These are phyloP conservation scores for Haematococcus lacustris DNA, from an alignment of 139 green algal species.

Conservation along the genomic window DNA sequence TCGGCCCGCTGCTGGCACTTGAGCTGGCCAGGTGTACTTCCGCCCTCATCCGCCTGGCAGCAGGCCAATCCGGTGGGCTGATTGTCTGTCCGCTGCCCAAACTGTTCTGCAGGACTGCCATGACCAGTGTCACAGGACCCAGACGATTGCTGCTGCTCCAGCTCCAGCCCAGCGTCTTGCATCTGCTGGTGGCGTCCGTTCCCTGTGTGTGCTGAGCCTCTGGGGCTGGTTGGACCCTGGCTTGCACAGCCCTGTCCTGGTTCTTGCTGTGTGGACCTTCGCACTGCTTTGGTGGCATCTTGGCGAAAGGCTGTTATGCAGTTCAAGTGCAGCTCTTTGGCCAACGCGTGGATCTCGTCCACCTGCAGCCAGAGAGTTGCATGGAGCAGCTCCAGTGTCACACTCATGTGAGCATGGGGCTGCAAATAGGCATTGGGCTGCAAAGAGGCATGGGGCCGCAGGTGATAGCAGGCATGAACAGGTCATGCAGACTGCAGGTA, in stretches of 20 bases:
- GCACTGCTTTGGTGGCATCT: constrained; percentile 43
- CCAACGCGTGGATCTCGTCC: constrained; percentile 37
- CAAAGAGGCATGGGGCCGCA: background rate
- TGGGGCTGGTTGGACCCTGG: background rate
- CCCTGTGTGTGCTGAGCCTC: background rate
- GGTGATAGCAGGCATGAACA: background rate
- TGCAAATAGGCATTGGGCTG: background rate
- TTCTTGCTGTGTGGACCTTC: constrained; percentile 1
- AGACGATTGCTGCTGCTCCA: background rate
- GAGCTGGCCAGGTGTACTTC: background rate
- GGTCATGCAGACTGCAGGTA: too few species aligned
- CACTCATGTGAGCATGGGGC: background rate
- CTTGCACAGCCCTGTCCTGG: background rate
- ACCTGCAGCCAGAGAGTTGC: constrained; percentile 11
- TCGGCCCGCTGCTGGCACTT: background rate
- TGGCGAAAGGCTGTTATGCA: constrained; percentile 64
- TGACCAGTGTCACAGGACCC: too few species aligned
- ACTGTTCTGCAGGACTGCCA: too few species aligned
- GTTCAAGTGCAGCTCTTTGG: constrained; percentile 58
- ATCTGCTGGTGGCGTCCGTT: background rate
- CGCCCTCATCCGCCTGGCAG: background rate
- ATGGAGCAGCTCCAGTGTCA: background rate
- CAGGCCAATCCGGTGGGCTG: background rate
- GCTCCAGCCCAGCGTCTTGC: background rate
- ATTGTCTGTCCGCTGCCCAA: background rate